A percentile compares a stretch with the other conserved stretches of the same genome.
Evolutionary conservation across 2,329 filamentous ascomycete species (phyloP).

Genomic region (Fusarium sp.): DNA sequence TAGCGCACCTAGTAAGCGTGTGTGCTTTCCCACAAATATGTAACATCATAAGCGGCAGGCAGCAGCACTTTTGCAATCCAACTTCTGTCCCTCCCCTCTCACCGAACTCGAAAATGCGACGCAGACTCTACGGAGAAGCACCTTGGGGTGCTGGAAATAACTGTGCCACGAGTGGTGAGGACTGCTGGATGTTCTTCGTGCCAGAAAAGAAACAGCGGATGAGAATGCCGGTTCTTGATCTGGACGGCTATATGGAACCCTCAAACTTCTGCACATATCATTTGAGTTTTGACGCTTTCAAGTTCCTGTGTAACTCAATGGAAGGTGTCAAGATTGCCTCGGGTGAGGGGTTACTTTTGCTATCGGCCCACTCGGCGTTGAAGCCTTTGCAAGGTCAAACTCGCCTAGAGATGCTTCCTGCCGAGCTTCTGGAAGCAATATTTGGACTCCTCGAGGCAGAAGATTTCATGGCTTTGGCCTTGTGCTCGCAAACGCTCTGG

Average conservation of each 20-base stretch:
- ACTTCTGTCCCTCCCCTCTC: neutral
- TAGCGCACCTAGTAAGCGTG: too few species aligned
- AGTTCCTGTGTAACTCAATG: neutral
- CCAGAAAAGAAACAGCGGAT: neutral
- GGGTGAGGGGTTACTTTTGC: neutral
- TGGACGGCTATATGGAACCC: neutral
- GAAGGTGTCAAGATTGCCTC: neutral
- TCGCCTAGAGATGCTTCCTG: neutral
- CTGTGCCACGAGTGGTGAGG: neutral
- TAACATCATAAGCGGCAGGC: neutral
- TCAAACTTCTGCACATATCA: neutral
- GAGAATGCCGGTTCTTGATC: neutral
- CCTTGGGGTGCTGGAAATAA: too few species aligned
- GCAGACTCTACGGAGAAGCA: neutral
- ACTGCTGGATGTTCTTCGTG: conserved; percentile 5
- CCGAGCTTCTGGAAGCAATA: neutral
- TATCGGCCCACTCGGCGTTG: neutral
- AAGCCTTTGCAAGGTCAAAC: neutral
- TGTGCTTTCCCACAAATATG: too few species aligned
- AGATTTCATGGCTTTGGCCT: neutral
- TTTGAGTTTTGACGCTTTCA: conserved; percentile 16
- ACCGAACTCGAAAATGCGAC: neutral
- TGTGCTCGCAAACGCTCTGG: conserved; percentile 16
- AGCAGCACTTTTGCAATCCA: neutral
- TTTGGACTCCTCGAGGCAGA: neutral